Percentiles rank a stretch among this genome's conserved stretches.
phyloP scores from a whole-genome alignment of 23 red algal species.

The Gracilaria domingensis region DNA sequence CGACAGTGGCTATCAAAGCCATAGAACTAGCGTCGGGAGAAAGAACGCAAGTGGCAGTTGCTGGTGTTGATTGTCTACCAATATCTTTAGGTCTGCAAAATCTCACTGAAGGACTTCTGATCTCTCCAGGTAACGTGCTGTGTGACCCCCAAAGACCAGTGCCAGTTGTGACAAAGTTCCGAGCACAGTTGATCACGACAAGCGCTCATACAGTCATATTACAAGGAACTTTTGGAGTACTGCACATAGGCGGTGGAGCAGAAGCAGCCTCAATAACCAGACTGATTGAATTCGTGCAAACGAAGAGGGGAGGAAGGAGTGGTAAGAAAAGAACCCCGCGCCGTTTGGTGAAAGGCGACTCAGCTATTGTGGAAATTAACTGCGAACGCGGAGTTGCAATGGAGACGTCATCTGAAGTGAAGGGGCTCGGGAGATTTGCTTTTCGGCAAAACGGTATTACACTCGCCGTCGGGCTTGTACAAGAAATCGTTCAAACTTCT shows the following conservation, averaged over 20 bases:
- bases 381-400: slow-evolving; percentile 56
- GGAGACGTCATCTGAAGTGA: slow-evolving; percentile 54
- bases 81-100: slow-evolving; percentile 52
- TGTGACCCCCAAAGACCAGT: slow-evolving; percentile 61
- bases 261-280: slow-evolving; percentile 65
- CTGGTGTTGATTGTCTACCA: slow-evolving; percentile 55
- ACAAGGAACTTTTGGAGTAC: slow-evolving; percentile 47
- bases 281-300: slow-evolving; percentile 37
- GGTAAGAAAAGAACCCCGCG: slow-evolving; percentile 51
- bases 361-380: slow-evolving; percentile 67
- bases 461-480: slow-evolving; percentile 69
- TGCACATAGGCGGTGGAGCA: slow-evolving; percentile 62
- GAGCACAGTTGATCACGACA: slow-evolving; percentile 50
- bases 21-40: slow-evolving; percentile 16
- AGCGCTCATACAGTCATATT: slow-evolving; percentile 15
- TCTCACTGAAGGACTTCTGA: slow-evolving; percentile 40
- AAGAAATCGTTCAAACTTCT: slow-evolving; percentile 35
- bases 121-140: slow-evolving; percentile 54
- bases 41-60: slow-evolving; percentile 52
- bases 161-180: slow-evolving; percentile 33
- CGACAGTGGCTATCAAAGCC: slow-evolving; percentile 40
- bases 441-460: slow-evolving; percentile 62
- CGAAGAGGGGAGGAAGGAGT: slow-evolving; percentile 17
- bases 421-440: slow-evolving; percentile 62
- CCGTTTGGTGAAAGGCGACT: slow-evolving; percentile 56